Base-by-base conservation (phyloP, 257 asterid species). In the Cynanchum wilfordii region DNA sequence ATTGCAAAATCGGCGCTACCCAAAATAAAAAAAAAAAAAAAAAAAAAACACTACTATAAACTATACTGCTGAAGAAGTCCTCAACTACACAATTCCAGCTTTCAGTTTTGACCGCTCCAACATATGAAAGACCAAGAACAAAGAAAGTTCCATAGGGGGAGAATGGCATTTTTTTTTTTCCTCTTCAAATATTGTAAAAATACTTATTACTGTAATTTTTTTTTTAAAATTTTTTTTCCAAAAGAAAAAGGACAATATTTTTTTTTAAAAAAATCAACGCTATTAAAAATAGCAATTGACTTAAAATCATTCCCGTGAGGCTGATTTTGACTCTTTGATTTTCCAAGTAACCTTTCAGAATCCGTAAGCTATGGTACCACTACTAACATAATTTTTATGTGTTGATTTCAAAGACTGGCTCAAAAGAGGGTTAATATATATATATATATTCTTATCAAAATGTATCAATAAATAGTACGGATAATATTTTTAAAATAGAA, bases 271-370 rank as follows among this genome's bases (percentile, higher is more conserved):
- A 49, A 13, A 50, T 40, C 20, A 13, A 12, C 19, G 2, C 20
- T 50, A 50, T 50, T 24, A 16, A 55, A 49, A 22, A 57, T 30
- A 51, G 59, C 1, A 51, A 11, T 71, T 71, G 75, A 71, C 27
- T 40, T 72, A 55, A 50, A 13, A 42, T 58, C 19, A 57, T 72
- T 72, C 57, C 38, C 19, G 33, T 36, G 66, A 70, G 17, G 71
- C 30, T 4, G 54, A 42, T 22, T 30, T 30, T 47, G 73, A 69
- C 73, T 27, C 45, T 25, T 59, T 60, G 24, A 19, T 52, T 52
- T 10, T 52, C 10, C 25, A 52, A 19, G 19, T 52, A 52, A 52
- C 9, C 58, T 52, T 52, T 20, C 5, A 33, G 68, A 30, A 62
- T 15, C 45, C 68, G 47, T 30, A 42, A 22, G 20, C 68, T 19